A percentile compares a stretch with the other conserved stretches of the same genome.
Conservation (phyloP, 352 stramenopile species). For the Pythium dissimile region DNA sequence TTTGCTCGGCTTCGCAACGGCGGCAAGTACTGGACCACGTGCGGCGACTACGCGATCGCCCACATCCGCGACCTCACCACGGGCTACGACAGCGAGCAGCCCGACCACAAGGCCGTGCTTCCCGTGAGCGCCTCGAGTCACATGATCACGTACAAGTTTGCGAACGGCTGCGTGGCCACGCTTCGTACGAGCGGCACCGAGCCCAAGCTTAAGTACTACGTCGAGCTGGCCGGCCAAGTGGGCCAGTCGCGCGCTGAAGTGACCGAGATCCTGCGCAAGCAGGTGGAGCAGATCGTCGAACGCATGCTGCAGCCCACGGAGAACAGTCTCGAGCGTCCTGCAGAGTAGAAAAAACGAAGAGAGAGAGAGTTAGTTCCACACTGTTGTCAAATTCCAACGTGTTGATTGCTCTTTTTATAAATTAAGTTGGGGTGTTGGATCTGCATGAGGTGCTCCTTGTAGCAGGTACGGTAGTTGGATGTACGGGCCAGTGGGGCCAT, state of each 20-base stretch:
- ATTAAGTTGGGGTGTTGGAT: conserved; percentile 14
- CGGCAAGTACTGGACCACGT: conserved; percentile 83
- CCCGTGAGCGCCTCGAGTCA: conserved; percentile 90
- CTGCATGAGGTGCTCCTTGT: too few relatives aligned
- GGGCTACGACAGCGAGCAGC: conserved; percentile 82
- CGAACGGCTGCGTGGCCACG: conserved; percentile 95
- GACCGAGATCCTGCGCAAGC: conserved; percentile 41
- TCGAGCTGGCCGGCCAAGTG: conserved; percentile 85
- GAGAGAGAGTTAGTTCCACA: neutral
- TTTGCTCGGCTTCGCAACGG: conserved; percentile 91
- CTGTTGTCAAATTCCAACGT: conserved; percentile 4
- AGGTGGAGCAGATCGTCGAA: conserved; percentile 75
- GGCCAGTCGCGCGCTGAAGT: conserved; percentile 67
- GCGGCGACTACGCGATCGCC: conserved; percentile 77
- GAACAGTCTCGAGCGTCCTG: conserved; percentile 69
- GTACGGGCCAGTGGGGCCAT: neutral
- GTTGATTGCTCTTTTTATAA: conserved; percentile 14
- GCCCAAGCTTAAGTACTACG: conserved; percentile 99
- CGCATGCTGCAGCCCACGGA: conserved; percentile 78
- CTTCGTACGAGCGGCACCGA: conserved; percentile 98
- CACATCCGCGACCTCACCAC: conserved; percentile 88
- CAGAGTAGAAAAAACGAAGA: conserved; percentile 23
- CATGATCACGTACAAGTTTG: conserved; percentile 97
- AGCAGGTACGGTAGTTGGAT: too few relatives aligned
- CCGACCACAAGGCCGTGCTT: conserved; percentile 89